Evolutionary conservation across 805 yeast genomes (phyloP).

Genomic region (Alloascoidea hylecoeti): DNA sequence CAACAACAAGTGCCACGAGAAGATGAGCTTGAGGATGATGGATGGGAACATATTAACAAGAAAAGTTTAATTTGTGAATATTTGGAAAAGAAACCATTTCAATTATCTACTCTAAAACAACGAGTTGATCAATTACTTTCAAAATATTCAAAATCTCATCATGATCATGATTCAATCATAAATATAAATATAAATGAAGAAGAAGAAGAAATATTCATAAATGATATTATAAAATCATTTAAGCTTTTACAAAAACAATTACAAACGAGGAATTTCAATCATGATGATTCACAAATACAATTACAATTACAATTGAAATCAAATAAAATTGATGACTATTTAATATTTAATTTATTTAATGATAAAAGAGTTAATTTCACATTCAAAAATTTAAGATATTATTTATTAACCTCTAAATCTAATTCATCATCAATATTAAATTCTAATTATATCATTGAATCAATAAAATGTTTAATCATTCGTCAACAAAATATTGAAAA

Average conservation of each 20-base stretch:
- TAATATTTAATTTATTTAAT: background rate
- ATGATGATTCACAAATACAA: background rate
- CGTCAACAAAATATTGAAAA: background rate
- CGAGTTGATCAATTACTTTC: background rate
- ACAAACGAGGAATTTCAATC: background rate
- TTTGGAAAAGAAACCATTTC: background rate
- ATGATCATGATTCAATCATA: background rate
- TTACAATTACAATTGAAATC: background rate
- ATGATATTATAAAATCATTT: background rate
- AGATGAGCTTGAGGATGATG: too few relatives aligned
- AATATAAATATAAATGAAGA: too few relatives aligned
- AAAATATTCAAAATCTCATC: background rate
- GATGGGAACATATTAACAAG: too few relatives aligned
- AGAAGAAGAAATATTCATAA: too few relatives aligned
- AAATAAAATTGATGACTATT: background rate
- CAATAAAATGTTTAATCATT: too few relatives aligned
- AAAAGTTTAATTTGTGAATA: too few relatives aligned
- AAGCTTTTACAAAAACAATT: background rate
- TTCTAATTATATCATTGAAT: too few relatives aligned
- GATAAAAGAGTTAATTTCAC: too few relatives aligned
- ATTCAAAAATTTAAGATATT: too few relatives aligned
- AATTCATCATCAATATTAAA: background rate
- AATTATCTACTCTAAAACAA: background rate
- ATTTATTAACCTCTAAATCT: too few relatives aligned
- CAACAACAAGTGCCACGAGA: too few relatives aligned